phyloP scores from a whole-genome alignment of 768 basidiomycete species.

The Boletus rubroflammeus region DNA sequence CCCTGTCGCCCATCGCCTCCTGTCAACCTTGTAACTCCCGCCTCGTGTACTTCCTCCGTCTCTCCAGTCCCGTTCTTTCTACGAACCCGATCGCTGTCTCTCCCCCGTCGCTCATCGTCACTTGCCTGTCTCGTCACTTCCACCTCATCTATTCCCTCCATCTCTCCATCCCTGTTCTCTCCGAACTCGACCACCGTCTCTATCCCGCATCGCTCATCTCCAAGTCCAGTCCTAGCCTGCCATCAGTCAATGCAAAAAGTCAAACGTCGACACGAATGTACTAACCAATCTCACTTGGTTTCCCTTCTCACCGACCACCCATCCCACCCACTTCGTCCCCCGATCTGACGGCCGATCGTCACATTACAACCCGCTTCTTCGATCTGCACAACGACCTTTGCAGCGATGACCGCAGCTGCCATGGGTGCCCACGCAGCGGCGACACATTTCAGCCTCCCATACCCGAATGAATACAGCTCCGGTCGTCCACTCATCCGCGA shows the following conservation, averaged over 20 bases:
- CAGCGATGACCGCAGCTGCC: conserved; percentile 48
- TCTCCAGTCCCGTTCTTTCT: too few species aligned
- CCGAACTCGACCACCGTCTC: too few species aligned
- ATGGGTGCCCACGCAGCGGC: conserved; percentile 55
- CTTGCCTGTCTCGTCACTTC: too few species aligned
- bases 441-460: conserved; percentile 35
- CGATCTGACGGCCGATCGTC: conserved; percentile 23
- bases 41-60: too few species aligned
- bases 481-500: conserved; percentile 19
- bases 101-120: too few species aligned
- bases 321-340: conserved; percentile 48
- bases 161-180: too few species aligned
- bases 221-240: background rate
- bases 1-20: too few species aligned
- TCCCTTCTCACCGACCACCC: conserved; percentile 35
- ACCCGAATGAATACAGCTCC: conserved; percentile 44
- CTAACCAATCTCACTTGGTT: background rate
- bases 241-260: background rate
- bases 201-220: too few species aligned
- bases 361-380: conserved; percentile 20
- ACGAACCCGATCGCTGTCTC: too few species aligned
- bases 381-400: conserved; percentile 37
- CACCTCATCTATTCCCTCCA: too few species aligned
- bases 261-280: background rate
- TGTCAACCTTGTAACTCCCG: too few species aligned